Percentiles rank a stretch among this genome's conserved stretches.
Evolutionary conservation across 192 early-diverging fungal genomes (phyloP).

Genomic region (Linnemannia exigua): DNA sequence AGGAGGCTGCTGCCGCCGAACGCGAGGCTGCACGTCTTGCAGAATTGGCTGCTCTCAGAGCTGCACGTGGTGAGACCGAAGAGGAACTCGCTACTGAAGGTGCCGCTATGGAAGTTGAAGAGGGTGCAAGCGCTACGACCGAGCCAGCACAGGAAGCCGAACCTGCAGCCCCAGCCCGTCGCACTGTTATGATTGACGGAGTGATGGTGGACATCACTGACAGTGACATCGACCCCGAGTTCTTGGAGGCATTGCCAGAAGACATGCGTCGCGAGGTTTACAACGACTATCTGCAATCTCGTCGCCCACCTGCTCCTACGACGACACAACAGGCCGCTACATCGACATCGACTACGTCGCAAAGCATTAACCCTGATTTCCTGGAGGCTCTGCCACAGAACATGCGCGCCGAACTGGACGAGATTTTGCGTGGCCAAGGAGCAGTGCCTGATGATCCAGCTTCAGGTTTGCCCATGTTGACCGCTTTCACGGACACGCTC

Average conservation of each 20-base stretch:
- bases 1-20: slow-evolving; percentile 48
- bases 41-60: slow-evolving; percentile 39
- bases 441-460: slow-evolving; percentile 7
- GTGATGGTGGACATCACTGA: slow-evolving; percentile 90
- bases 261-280: slow-evolving; percentile 95
- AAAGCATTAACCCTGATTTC: slow-evolving; percentile 84
- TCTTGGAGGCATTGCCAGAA: slow-evolving; percentile 95
- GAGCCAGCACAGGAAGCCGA: slow-evolving; percentile 29
- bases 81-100: slow-evolving; percentile 44
- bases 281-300: slow-evolving; percentile 76
- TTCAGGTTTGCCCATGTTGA: background rate
- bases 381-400: slow-evolving; percentile 92
- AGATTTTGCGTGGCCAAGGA: slow-evolving; percentile 67
- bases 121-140: slow-evolving; percentile 5
- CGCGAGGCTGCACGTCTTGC: slow-evolving; percentile 54
- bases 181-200: slow-evolving; percentile 83
- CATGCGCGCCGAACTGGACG: slow-evolving; percentile 90
- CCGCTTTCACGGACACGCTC: slow-evolving; percentile 66
- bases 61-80: slow-evolving; percentile 39
- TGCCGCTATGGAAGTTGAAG: slow-evolving; percentile 42
- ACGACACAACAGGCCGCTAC: slow-evolving; percentile 18
- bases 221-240: slow-evolving; percentile 94
- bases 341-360: slow-evolving; percentile 41
- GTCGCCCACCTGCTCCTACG: slow-evolving; percentile 44
- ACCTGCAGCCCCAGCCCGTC: slow-evolving; percentile 50